A percentile compares a stretch with the other conserved stretches of the same genome.
Evolutionary conservation across 2,329 filamentous ascomycete genomes (phyloP).

Genomic region (Tolypocladium inflatum): DNA sequence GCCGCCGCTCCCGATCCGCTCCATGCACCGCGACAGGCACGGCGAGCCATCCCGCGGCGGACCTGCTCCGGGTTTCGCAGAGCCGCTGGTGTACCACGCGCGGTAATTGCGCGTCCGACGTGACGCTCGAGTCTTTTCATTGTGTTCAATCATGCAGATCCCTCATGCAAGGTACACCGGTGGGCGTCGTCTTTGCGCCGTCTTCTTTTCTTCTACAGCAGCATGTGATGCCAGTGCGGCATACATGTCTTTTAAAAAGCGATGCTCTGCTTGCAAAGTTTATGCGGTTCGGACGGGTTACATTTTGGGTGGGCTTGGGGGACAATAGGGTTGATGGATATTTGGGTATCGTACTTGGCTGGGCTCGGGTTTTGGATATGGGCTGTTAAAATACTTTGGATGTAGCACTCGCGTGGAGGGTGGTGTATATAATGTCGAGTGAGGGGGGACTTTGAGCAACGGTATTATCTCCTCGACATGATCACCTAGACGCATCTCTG

Average conservation of each 20-base stretch:
- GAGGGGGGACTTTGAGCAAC: not conserved
- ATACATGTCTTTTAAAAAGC: not conserved
- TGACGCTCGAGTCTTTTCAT: not conserved
- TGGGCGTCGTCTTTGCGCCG: not conserved
- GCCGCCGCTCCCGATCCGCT: conserved; percentile 17
- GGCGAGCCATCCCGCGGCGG: conserved; percentile 1
- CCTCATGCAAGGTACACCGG: not conserved
- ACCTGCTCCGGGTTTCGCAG: conserved; percentile 9
- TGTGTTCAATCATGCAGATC: not conserved
- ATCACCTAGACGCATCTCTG: not conserved
- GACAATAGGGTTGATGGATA: not conserved
- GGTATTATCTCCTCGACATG: not conserved
- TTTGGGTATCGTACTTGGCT: not conserved
- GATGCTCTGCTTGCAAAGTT: not conserved
- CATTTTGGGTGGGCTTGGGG: not conserved
- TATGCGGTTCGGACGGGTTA: not conserved
- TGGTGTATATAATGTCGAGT: not conserved
- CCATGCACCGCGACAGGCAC: conserved; percentile 11
- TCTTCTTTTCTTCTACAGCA: not conserved
- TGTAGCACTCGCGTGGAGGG: not conserved
- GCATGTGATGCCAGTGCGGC: not conserved
- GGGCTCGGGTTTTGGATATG: not conserved
- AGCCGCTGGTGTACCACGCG: conserved; percentile 21
- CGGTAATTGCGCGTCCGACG: conserved; percentile 1
- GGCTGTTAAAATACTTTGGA: not conserved